Percentiles rank a stretch among this genome's conserved stretches.
Evolutionary conservation across 768 basidiomycete species (phyloP).

Genomic region (Mycena albidolilacea): DNA sequence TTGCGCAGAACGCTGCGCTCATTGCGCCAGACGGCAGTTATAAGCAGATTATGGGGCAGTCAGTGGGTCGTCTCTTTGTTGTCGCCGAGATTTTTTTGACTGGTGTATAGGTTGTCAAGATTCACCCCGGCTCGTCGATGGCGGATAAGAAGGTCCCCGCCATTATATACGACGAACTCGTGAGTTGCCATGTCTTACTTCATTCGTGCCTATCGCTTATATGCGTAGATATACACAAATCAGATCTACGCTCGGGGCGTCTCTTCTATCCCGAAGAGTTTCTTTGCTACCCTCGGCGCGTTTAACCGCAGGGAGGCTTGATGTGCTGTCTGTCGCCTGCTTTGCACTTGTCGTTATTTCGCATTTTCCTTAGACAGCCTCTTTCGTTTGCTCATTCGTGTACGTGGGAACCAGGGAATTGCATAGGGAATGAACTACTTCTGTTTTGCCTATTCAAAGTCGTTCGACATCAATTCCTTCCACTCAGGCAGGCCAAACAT

Average conservation of each 20-base stretch:
- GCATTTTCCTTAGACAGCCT: background rate
- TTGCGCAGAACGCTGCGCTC: conserved; percentile 88
- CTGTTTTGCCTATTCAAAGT: conserved; percentile 11
- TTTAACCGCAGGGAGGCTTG: conserved; percentile 52
- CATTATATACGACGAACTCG: conserved; percentile 95
- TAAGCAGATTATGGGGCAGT: conserved; percentile 83
- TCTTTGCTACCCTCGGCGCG: conserved; percentile 53
- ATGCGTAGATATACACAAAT: conserved; percentile 79
- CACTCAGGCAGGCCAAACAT: conserved; percentile 26
- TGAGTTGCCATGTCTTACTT: conserved; percentile 54
- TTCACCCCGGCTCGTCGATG: conserved; percentile 91
- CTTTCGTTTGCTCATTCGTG: background rate
- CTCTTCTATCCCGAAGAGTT: conserved; percentile 80
- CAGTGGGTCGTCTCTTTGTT: conserved; percentile 56
- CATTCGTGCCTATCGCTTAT: conserved; percentile 2
- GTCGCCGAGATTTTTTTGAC: background rate
- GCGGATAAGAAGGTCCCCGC: conserved; percentile 86
- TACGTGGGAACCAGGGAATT: background rate
- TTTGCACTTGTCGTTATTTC: conserved; percentile 6
- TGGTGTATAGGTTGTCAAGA: conserved; percentile 74
- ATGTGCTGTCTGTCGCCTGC: conserved; percentile 17
- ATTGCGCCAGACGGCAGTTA: conserved; percentile 90
- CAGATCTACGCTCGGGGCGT: conserved; percentile 95
- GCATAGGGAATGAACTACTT: too few species aligned
- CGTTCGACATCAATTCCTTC: conserved; percentile 20